Base-by-base conservation (phyloP, 108 stramenopile genomes). In the Conticribra weissflogii region DNA sequence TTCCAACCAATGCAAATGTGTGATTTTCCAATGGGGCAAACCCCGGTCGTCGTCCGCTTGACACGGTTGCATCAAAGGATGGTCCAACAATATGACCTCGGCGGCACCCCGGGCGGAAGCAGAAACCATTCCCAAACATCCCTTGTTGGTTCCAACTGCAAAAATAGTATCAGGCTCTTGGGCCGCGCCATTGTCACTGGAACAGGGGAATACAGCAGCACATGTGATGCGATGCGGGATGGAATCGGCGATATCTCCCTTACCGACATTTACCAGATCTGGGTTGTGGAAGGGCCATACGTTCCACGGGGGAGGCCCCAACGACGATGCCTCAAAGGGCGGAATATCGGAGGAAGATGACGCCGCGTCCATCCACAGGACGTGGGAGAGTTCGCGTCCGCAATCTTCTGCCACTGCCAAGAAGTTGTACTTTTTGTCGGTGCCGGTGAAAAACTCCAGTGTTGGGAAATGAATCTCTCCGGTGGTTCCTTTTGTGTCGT, bases 1-100 rank as follows among this genome's bases (percentile, higher is more conserved):
- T 7, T 32, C 30, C 29, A 84, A 78, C 85, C 86, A 90, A 55
- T 90, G 67, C 47, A 93, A 50, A 66, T 93, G 92, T 16, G 87
- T 83, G 27, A 73, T 45, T 28, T 60, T 65, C 81, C 81, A 81
- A 44, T n/a, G 3, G 23, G 36, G 66, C 52, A 44, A 27, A 29
- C 58, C 57, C 9, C 41, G 47, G 1, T 68, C 72, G 18, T 44
- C 57, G 0, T 68, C 66, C 14, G 55, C 67, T 17, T 71, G 62
- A 8, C 1, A 5, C 28, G 21, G 27, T 8, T 49, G 28, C 1
- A 72, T 15, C 22, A 69, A 54, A 18, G 72, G 48, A 45, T 52
- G 57, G 46, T 55, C 22, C 23, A 41, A 41, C 5, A 41, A 41
- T 41, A 9, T 41, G 8, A 41, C 36, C 36, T 41, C 12, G 8